Evolutionary conservation across 495 filamentous ascomycete genomes (phyloP), one percentile per base, ranked within the genome.

Genomic region (Hyaloscypha hepaticicola): DNA sequence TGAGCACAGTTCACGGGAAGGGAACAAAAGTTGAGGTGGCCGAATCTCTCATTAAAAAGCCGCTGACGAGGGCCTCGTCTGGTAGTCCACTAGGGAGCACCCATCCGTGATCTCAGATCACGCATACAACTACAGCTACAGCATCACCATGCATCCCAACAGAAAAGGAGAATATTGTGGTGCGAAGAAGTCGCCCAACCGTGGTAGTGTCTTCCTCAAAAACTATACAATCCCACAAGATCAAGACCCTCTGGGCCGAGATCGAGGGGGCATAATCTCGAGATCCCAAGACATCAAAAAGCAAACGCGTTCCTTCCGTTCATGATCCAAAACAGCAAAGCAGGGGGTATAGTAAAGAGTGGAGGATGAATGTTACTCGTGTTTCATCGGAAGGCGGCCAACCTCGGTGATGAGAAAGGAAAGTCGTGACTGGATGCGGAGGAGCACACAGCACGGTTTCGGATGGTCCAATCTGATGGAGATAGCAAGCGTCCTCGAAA

Each of bases 381-480:
- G 29, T 48, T 45, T 66, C 70, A 69, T 68, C 65, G 53, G 63
- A 70, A 70, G 70, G 67, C 70, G 70, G 70, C 70, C 70, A 72
- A 71, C 70, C 70, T 72, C 70, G 56, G 38, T 62, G 45, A 50
- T 63, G 56, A 58, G 70, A 69, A 72, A 65, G 58, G 65, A 66
- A 69, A 65, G 66, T 61, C 69, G 69, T 66, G 64, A 41, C 7
- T 65, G 63, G 55, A 34, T 9, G 56, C 64, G 56, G 25, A 48
- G 55, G 29, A 34, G 52, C 61, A 61, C 57, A 60, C 25, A 26
- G 52, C 61, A 66, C 60, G 63, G 63, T 63, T 68, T 67, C 70
- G 65, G 53, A 66, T 70, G 70, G 70, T 72, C 67, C 70, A 70
- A 69, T 72, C 70, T 72, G 70, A 72, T 70, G 67, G 64, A 70